phyloP scores from a whole-genome alignment of 768 basidiomycete species.

The Tylopilus sp. region DNA sequence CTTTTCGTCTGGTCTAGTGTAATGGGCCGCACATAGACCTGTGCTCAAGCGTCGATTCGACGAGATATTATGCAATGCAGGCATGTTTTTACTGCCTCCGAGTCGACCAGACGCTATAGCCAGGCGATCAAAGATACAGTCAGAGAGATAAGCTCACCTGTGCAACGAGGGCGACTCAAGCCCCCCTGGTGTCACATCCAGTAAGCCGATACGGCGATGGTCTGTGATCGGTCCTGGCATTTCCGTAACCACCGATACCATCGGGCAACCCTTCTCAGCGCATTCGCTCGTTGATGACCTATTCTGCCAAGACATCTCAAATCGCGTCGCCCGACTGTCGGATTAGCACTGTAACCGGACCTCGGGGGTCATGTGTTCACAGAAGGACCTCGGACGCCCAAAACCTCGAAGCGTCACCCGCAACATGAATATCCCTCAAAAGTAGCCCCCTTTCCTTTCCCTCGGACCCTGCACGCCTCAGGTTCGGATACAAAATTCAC shows the following conservation, averaged over 20 bases:
- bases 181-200: background rate
- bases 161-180: background rate
- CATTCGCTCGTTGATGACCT: too few relatives aligned
- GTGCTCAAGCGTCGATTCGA: background rate
- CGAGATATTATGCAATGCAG: background rate
- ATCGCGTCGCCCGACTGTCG: slow-evolving; percentile 4
- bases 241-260: background rate
- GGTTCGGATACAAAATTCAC: background rate
- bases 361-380: background rate
- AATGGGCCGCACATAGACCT: background rate
- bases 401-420: background rate
- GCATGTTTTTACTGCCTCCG: slow-evolving; percentile 2
- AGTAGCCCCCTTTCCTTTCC: background rate
- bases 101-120: background rate
- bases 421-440: slow-evolving; percentile 6
- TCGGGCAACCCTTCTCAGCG: too few relatives aligned
- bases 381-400: background rate
- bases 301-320: background rate
- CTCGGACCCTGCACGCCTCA: too few relatives aligned
- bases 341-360: slow-evolving; percentile 3
- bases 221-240: background rate
- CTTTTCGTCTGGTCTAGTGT: background rate
- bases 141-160: slow-evolving; percentile 2
- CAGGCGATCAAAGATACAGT: slow-evolving; percentile 2
- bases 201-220: background rate